Conservation (phyloP, 1,284 basidiomycete species). For the Vanrija sp. region DNA sequence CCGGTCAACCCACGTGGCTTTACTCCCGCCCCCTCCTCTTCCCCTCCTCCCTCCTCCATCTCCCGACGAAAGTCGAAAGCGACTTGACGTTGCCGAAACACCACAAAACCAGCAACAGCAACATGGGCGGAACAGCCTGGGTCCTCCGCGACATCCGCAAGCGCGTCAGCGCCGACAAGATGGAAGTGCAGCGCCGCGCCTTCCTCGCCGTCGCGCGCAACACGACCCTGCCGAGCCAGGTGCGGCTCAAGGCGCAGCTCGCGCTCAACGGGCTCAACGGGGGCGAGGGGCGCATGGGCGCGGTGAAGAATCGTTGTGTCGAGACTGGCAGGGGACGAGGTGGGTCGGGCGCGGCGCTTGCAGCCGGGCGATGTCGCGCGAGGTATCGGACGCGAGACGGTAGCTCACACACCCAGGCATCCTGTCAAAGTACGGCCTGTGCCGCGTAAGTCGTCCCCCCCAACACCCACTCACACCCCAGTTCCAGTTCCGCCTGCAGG, state of each 20-base stretch:
- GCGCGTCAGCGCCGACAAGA: conserved; percentile 53
- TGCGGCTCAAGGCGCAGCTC: conserved; percentile 93
- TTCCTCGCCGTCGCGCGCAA: conserved; percentile 89
- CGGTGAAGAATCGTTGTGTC: conserved; percentile 80
- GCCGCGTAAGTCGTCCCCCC: conserved; percentile 61
- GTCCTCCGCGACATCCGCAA: conserved; percentile 44
- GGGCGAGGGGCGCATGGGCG: conserved; percentile 69
- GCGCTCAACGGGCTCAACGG: conserved; percentile 83
- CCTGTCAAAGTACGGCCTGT: conserved; percentile 82
- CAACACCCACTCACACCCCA: conserved; percentile 41
- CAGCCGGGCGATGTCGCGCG: not conserved
- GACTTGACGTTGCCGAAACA: too few species aligned
- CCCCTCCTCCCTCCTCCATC: too few species aligned
- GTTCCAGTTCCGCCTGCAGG: conserved; percentile 86
- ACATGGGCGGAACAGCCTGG: conserved; percentile 31
- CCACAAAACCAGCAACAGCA: not conserved
- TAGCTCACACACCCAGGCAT: conserved; percentile 52
- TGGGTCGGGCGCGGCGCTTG: conserved; percentile 10
- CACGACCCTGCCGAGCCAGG: conserved; percentile 71
- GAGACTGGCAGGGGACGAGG: conserved; percentile 78
- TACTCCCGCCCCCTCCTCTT: not conserved
- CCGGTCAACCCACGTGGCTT: not conserved
- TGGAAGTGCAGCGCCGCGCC: conserved; percentile 76
- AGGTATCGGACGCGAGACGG: not conserved
- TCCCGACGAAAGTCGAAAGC: not conserved